Evolutionary conservation across 306 rosid species (phyloP).

Genomic region (Vigna unguiculata): DNA sequence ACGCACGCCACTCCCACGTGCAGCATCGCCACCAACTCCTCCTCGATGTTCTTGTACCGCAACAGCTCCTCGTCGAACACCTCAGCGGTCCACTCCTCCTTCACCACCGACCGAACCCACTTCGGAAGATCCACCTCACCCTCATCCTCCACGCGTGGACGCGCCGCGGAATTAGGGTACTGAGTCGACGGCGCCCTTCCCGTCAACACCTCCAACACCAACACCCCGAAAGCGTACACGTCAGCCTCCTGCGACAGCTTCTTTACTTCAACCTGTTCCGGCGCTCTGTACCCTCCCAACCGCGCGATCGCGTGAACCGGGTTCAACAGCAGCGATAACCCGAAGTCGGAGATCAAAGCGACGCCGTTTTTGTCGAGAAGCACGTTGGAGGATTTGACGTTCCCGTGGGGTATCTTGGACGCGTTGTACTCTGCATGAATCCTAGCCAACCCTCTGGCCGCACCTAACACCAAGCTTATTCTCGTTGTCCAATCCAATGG

Average conservation of each 20-base stretch:
- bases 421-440: slow-evolving; percentile 77
- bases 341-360: slow-evolving; percentile 88
- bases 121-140: slow-evolving; percentile 71
- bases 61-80: slow-evolving; percentile 90
- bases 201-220: slow-evolving; percentile 79
- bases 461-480: slow-evolving; percentile 84
- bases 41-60: slow-evolving; percentile 97
- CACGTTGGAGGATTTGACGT: slow-evolving; percentile 86
- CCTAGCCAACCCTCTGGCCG: slow-evolving; percentile 82
- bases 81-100: slow-evolving; percentile 93
- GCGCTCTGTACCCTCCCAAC: slow-evolving; percentile 88
- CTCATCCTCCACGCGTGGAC: slow-evolving; percentile 43
- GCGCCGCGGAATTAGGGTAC: slow-evolving; percentile 59
- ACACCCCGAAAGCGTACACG: slow-evolving; percentile 81
- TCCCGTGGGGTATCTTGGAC: slow-evolving; percentile 90
- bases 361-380: slow-evolving; percentile 87
- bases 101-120: slow-evolving; percentile 89
- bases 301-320: slow-evolving; percentile 89
- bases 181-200: slow-evolving; percentile 73
- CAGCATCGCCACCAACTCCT: slow-evolving; percentile 87
- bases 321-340: slow-evolving; percentile 75
- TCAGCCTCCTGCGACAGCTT: slow-evolving; percentile 85
- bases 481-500: slow-evolving; percentile 99
- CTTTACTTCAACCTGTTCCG: slow-evolving; percentile 80
- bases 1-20: slow-evolving; percentile 86